Evolutionary conservation across 345 rosid species (phyloP), one percentile per base, ranked within the genome.

Genomic region (Murraya paniculata): DNA sequence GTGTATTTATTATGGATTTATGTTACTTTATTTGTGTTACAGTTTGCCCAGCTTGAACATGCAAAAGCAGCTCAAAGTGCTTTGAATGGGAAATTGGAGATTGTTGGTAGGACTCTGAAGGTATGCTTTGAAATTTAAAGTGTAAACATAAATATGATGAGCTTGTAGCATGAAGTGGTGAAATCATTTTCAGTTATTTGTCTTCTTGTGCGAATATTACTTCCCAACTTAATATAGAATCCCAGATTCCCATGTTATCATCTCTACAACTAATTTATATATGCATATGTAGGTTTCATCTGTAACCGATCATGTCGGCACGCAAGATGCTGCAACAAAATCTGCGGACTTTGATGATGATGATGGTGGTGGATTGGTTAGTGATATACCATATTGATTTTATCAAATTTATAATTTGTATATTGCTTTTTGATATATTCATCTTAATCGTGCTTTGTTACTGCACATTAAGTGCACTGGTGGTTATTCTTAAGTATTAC

Each of bases 281-380:
- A 30, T 59, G 4, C 25, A 10, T 75, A 31, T 78, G 58, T 78
- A 95, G 98, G 96, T 95, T 65, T 93, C 97, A 31, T 93, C 97
- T 76, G 98, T 95, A 45, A 82, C 98, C 9, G 98, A 95, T 87
- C 98, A 95, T 70, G 87, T 88, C 76, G 91, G 89, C 35, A 71
- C 90, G 24, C 98, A 95, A 85, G 98, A 95, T 33, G 57, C 85
- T 61, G 81, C 77, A 5, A 88, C 97, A 66, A 95, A 93, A 81
- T 89, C 98, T 85, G 94, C 97, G 2, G 98, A 95, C 84, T 90
- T 95, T 61, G 98, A 95, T 87, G 98, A 95, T 85, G 97, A 95
- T 83, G 98, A 95, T 79, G 97, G 97, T 60, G 98, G 98, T 75
- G 98, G 98, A 57, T 78, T 95, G 93, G 98, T 93, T 73, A 87